Percentiles rank a stretch among this genome's conserved stretches.
Evolutionary conservation across 768 basidiomycete species (phyloP).

Genomic region (Lenzites betulinus): DNA sequence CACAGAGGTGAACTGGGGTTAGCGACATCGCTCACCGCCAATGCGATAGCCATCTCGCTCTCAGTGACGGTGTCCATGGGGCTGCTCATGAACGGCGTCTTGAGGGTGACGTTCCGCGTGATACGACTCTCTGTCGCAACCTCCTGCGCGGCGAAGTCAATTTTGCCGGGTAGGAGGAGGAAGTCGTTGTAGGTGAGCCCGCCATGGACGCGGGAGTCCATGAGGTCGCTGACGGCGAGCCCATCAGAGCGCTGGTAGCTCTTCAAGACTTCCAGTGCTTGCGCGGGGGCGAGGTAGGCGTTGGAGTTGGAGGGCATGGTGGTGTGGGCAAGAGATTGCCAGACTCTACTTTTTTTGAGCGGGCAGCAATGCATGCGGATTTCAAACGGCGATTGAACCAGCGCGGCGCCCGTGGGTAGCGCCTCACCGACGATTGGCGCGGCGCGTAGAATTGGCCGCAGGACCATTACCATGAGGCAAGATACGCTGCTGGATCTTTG

Average conservation of each 20-base stretch:
- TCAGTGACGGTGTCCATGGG: conserved; percentile 99
- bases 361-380: neutral
- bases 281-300: conserved; percentile 61
- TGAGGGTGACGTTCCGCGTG: conserved; percentile 88
- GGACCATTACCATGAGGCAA: no score
- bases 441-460: no score
- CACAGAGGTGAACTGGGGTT: conserved; percentile 13
- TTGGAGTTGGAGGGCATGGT: conserved; percentile 30
- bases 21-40: conserved; percentile 66
- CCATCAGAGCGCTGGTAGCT: conserved; percentile 78
- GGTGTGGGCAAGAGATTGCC: conserved; percentile 25
- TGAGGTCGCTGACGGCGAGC: conserved; percentile 79
- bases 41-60: conserved; percentile 87
- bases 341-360: conserved; percentile 17
- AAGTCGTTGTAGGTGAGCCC: conserved; percentile 99
- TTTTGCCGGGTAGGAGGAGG: conserved; percentile 91
- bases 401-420: no score
- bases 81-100: conserved; percentile 95
- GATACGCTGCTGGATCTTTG: no score
- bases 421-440: no score
- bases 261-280: conserved; percentile 76
- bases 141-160: conserved; percentile 84
- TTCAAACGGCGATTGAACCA: no score
- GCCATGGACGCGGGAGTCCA: conserved; percentile 83
- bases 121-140: conserved; percentile 85